phyloP scores from a whole-genome alignment of 768 basidiomycete genomes.

The Suillus cothurnatus region DNA sequence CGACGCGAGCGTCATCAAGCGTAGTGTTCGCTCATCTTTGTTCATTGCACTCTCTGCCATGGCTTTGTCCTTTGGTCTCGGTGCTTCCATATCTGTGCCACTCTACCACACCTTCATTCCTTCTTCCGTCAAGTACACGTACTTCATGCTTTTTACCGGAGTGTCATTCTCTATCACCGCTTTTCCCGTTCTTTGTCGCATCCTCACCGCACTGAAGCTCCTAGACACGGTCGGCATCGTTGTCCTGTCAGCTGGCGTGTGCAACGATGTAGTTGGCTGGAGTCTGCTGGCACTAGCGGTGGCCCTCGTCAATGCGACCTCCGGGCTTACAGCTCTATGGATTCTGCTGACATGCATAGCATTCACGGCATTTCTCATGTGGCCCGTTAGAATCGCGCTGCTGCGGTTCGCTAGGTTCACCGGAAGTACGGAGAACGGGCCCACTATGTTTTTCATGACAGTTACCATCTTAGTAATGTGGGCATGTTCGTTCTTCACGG shows the following conservation, averaged over 20 bases:
- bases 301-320: conserved; percentile 86
- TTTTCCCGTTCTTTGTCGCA: conserved; percentile 87
- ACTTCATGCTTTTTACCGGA: conserved; percentile 94
- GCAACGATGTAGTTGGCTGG: conserved; percentile 90
- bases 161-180: conserved; percentile 90
- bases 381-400: conserved; percentile 63
- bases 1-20: conserved; percentile 75
- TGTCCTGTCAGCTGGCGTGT: conserved; percentile 90
- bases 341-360: conserved; percentile 80
- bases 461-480: conserved; percentile 79
- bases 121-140: conserved; percentile 60
- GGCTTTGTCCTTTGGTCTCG: conserved; percentile 84
- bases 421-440: conserved; percentile 80
- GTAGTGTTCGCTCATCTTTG: conserved; percentile 66
- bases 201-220: conserved; percentile 87
- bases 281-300: conserved; percentile 86
- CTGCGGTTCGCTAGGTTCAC: conserved; percentile 75
- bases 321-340: conserved; percentile 83
- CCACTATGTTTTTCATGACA: conserved; percentile 89
- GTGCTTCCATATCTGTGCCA: conserved; percentile 71
- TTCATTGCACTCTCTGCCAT: conserved; percentile 82
- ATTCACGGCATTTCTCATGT: conserved; percentile 77
- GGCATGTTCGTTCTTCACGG: conserved; percentile 89
- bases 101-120: conserved; percentile 78
- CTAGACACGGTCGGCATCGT: conserved; percentile 94